phyloP scores from a whole-genome alignment of 371 early-diverging fungal species.

The Lichtheimia ornata region DNA sequence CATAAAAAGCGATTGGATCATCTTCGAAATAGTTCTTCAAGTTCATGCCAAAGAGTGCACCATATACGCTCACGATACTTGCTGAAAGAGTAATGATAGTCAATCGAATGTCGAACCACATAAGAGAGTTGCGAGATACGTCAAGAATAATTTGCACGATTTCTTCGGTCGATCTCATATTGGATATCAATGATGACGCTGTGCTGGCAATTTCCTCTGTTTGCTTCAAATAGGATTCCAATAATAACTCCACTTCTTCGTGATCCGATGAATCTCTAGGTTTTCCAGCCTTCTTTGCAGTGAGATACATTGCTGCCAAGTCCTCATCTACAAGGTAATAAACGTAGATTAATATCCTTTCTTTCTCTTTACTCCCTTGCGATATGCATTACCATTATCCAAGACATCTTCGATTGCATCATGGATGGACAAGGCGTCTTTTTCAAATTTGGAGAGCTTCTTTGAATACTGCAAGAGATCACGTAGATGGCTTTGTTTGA shows the following conservation, averaged over 20 bases:
- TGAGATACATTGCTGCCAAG: conserved; percentile 86
- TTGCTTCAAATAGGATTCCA: conserved; percentile 87
- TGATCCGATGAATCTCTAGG: conserved; percentile 66
- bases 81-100: conserved; percentile 80
- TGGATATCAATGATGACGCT: conserved; percentile 64
- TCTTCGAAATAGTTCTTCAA: conserved; percentile 72
- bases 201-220: conserved; percentile 83
- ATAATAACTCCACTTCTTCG: conserved; percentile 83
- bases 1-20: conserved; percentile 68
- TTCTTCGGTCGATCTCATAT: conserved; percentile 85
- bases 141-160: conserved; percentile 85
- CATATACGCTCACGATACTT: conserved; percentile 54
- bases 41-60: conserved; percentile 92
- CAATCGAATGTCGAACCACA: conserved; percentile 82
- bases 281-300: conserved; percentile 68
- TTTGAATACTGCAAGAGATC: conserved; percentile 78
- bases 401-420: conserved; percentile 78
- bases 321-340: conserved; percentile 72
- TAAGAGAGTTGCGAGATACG: conserved; percentile 80
- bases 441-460: conserved; percentile 73
- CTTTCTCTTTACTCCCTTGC: neutral
- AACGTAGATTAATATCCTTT: neutral
- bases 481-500: conserved; percentile 74
- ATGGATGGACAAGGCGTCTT: conserved; percentile 72
- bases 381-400: conserved; percentile 62